These are phyloP conservation scores for Aspergillus piperis DNA, from an alignment of 2,329 filamentous ascomycete genomes.

Conservation along the genomic window DNA sequence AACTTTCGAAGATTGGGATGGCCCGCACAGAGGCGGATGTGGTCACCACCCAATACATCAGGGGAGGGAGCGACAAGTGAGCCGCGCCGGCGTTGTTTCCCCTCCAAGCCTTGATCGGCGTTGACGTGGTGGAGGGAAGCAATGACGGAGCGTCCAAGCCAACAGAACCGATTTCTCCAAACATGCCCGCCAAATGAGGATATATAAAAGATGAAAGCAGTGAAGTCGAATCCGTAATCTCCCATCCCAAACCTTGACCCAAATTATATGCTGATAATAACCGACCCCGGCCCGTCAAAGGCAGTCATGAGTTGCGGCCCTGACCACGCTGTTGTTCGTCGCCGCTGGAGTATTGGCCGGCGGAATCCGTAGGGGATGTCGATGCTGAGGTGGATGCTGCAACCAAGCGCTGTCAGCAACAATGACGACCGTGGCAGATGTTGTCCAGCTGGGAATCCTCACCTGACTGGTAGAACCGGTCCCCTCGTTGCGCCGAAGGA, in stretches of 20 bases:
- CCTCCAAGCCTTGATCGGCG: neutral
- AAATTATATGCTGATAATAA: slow-evolving; percentile 17
- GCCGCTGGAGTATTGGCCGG: slow-evolving; percentile 26
- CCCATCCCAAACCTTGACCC: slow-evolving; percentile 17
- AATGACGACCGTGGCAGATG: neutral
- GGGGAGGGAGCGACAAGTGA: slow-evolving; percentile 5
- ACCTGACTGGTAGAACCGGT: slow-evolving; percentile 25
- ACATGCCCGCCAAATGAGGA: slow-evolving; percentile 18
- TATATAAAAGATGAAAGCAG: slow-evolving; percentile 18
- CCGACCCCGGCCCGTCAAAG: slow-evolving; percentile 11
- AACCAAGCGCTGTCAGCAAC: slow-evolving; percentile 15
- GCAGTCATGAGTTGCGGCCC: slow-evolving; percentile 21
- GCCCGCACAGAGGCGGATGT: slow-evolving; percentile 7
- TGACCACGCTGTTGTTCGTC: slow-evolving; percentile 26
- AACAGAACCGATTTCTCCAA: slow-evolving; percentile 20
- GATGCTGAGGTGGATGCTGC: slow-evolving; percentile 20
- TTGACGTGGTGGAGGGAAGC: slow-evolving; percentile 12
- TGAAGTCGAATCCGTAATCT: slow-evolving; percentile 18
- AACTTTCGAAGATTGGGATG: slow-evolving; percentile 12
- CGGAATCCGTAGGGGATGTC: slow-evolving; percentile 25
- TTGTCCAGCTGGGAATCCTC: slow-evolving; percentile 15
- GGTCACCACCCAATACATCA: slow-evolving; percentile 11
- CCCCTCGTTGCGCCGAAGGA: slow-evolving; percentile 18
- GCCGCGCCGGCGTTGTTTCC: slow-evolving; percentile 10
- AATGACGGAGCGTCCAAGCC: slow-evolving; percentile 16